Base-by-base conservation (phyloP, 306 rosid species). In the Castanea mollissima region DNA sequence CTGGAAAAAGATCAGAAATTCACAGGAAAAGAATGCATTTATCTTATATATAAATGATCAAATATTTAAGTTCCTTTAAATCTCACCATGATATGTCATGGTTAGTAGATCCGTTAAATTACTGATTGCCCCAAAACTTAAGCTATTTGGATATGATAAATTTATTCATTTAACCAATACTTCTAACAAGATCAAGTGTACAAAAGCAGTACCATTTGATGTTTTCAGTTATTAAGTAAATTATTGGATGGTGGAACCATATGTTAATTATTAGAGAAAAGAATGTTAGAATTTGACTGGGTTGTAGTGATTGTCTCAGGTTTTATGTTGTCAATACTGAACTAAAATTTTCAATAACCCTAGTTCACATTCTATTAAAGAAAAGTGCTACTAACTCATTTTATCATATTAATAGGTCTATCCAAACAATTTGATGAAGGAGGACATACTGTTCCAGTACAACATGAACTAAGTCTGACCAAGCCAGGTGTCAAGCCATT, bases 371-470 rank as follows among this genome's bases (percentile, higher is more conserved):
- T 38, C 52, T 35, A 21, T 34, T 1, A 21, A 23, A 68, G n/a
- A 68, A 68, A 18, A 68, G 27, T 34, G 52, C 25, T 34, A 18
- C 27, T 35, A 35, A 64, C 46, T 64, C 46, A n/a, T 68, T 35
- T 68, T 16, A 34, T 68, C 72, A 1, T 34, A 68, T 35, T 68
- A 35, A 68, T 68, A 35, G 27, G 72, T 68, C 72, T 32, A 68
- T 68, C 27, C 72, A 68, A 68, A 68, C 25, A 68, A 35, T 68
- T 68, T 13, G 25, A 68, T 34, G 72, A 52, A 19, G 72, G 72
- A 64, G 21, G 46, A 68, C 72, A 35, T 34, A 67, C 72, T 19
- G 52, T 67, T 35, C 72, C 72, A 35, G 52, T 67, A 67, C 52
- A 67, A 34, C 52, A 4, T 67, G 27, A 35, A 35, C 51, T 67